phyloP scores from a whole-genome alignment of 306 rosid genomes.

The Nissolia schottii region DNA sequence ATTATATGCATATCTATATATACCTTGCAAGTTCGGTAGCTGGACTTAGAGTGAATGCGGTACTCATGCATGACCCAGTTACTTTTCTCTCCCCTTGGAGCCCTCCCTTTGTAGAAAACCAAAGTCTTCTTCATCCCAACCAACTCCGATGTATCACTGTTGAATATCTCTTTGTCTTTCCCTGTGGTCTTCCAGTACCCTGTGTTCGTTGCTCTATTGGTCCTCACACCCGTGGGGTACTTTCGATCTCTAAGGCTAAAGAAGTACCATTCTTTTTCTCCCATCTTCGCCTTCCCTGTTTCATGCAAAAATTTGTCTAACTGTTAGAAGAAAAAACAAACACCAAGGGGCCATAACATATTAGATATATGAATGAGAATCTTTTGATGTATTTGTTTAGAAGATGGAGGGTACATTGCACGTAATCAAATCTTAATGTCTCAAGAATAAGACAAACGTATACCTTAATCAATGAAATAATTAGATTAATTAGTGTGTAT shows the following conservation, averaged over 20 bases:
- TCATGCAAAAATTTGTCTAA: neutral
- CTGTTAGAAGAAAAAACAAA: neutral
- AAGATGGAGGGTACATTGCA: neutral
- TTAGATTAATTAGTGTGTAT: neutral
- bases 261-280: slow-evolving; percentile 92
- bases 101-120: slow-evolving; percentile 93
- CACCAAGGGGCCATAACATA: neutral
- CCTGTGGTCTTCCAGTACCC: slow-evolving; percentile 99
- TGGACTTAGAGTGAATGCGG: slow-evolving; percentile 67
- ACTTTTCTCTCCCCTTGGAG: slow-evolving; percentile 89
- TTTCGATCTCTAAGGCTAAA: slow-evolving; percentile 87
- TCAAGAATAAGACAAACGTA: slow-evolving; percentile 20
- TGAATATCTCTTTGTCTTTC: slow-evolving; percentile 77
- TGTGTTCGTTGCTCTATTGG: slow-evolving; percentile 82
- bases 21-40: slow-evolving; percentile 62
- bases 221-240: slow-evolving; percentile 90
- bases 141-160: slow-evolving; percentile 56
- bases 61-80: slow-evolving; percentile 99
- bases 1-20: neutral
- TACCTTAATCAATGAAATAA: neutral
- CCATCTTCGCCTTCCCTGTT: slow-evolving; percentile 93
- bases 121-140: slow-evolving; percentile 95
- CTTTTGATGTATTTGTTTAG: slow-evolving; percentile 4
- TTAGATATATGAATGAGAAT: neutral
- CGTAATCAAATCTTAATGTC: neutral